Conservation (phyloP, 1,139 yeast genomes). For the Groenewaldozyma auringiensis region DNA sequence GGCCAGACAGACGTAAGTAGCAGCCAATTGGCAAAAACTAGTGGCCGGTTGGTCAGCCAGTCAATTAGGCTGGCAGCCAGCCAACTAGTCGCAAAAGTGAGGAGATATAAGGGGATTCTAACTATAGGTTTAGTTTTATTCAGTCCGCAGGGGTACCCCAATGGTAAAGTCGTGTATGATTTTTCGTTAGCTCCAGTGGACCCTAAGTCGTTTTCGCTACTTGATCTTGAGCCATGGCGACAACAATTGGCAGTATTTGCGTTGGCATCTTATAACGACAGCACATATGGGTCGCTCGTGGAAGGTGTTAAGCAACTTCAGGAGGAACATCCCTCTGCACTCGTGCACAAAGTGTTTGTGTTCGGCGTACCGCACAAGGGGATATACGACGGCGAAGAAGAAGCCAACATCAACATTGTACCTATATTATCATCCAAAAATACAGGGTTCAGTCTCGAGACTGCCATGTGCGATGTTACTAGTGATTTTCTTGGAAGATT, state of each 20-base stretch:
- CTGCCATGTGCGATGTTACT: slow-evolving; percentile 67
- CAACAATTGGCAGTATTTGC: slow-evolving; percentile 54
- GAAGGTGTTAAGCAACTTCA: slow-evolving; percentile 33
- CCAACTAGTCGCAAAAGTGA: slow-evolving; percentile 69
- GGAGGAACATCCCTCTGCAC: slow-evolving; percentile 47
- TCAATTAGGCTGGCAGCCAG: neutral
- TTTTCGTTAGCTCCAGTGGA: slow-evolving; percentile 46
- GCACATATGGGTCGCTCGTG: slow-evolving; percentile 27
- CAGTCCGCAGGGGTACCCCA: slow-evolving; percentile 80
- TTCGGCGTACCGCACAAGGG: slow-evolving; percentile 43
- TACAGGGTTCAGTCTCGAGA: slow-evolving; percentile 43
- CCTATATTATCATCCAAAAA: slow-evolving; percentile 27
- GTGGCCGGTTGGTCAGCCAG: slow-evolving; percentile 15
- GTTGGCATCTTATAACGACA: slow-evolving; percentile 40
- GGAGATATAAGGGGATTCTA: slow-evolving; percentile 47
- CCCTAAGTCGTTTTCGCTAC: slow-evolving; percentile 51
- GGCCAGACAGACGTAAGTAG: slow-evolving; percentile 34
- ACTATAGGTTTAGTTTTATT: slow-evolving; percentile 37
- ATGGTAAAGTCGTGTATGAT: slow-evolving; percentile 60
- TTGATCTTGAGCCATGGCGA: slow-evolving; percentile 84
- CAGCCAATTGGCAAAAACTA: too few species aligned
- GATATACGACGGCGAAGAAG: slow-evolving; percentile 9
- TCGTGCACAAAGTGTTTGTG: slow-evolving; percentile 54
- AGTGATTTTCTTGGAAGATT: slow-evolving; percentile 55
- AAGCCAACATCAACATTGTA: slow-evolving; percentile 23